phyloP scores from a whole-genome alignment of 441 rosid genomes.

The Gossypium schwendimanii region DNA sequence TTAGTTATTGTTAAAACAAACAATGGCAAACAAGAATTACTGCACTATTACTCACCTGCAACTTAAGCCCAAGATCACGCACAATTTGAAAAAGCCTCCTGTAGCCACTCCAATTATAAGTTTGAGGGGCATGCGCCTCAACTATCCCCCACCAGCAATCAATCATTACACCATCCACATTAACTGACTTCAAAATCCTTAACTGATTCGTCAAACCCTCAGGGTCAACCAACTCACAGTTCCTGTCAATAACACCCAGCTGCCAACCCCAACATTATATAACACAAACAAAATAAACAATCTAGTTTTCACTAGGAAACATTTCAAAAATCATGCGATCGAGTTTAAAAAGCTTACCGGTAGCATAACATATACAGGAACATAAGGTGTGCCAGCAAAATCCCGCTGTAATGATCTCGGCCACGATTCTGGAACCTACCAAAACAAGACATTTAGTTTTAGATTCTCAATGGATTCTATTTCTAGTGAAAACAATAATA shows the following conservation, averaged over 20 bases:
- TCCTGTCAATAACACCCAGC: conserved; percentile 50
- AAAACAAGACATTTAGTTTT: conserved; percentile 4
- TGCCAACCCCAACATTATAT: conserved; percentile 24
- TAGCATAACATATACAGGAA: conserved; percentile 68
- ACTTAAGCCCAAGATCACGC: conserved; percentile 48
- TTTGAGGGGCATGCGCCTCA: conserved; percentile 56
- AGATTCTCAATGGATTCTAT: background rate
- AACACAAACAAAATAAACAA: background rate
- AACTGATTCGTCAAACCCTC: conserved; percentile 43
- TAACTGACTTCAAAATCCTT: conserved; percentile 40
- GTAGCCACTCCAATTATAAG: conserved; percentile 65
- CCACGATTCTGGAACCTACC: conserved; percentile 24
- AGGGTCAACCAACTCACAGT: conserved; percentile 46
- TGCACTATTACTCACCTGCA: conserved; percentile 36
- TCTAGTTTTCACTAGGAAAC: background rate
- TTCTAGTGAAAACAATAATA: background rate
- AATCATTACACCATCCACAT: conserved; percentile 60
- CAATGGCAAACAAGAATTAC: background rate
- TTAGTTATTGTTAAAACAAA: background rate
- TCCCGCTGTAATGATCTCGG: conserved; percentile 38
- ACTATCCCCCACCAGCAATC: conserved; percentile 84
- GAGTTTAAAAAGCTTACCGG: conserved; percentile 32
- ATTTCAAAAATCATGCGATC: background rate
- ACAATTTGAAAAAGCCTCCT: conserved; percentile 55
- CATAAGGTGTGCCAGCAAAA: conserved; percentile 48